phyloP scores from a whole-genome alignment of 345 rosid species.

The Gossypium mustelinum region DNA sequence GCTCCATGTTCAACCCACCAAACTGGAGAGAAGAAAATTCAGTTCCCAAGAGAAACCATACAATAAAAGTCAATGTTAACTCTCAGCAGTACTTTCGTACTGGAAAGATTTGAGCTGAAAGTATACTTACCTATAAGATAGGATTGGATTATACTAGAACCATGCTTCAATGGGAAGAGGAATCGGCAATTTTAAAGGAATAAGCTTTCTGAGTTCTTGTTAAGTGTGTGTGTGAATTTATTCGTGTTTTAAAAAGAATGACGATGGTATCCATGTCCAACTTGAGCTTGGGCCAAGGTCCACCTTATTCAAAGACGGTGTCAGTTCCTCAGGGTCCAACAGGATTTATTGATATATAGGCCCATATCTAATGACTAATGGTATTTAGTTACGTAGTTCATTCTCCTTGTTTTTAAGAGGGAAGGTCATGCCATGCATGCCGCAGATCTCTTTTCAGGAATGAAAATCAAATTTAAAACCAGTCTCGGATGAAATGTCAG shows the following conservation, averaged over 20 bases:
- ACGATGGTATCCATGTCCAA: neutral
- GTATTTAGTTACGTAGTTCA: neutral
- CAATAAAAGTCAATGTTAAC: neutral
- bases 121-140: slow-evolving; percentile 8
- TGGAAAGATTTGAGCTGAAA: neutral
- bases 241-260: neutral
- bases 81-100: neutral
- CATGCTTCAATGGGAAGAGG: neutral
- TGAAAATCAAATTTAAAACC: too few species aligned
- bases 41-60: neutral
- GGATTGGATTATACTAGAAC: neutral
- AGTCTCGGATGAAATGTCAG: too few species aligned
- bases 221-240: too few species aligned
- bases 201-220: neutral
- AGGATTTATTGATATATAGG: neutral
- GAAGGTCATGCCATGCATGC: too few species aligned
- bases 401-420: too few species aligned
- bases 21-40: neutral
- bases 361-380: neutral
- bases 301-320: neutral
- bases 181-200: neutral
- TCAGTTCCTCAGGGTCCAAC: neutral
- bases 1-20: slow-evolving; percentile 35
- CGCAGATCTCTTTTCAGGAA: too few species aligned
- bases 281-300: neutral